These are phyloP conservation scores for Ceratobasidium sp. DNA, from an alignment of 1,284 basidiomycete genomes.

Conservation along the genomic window DNA sequence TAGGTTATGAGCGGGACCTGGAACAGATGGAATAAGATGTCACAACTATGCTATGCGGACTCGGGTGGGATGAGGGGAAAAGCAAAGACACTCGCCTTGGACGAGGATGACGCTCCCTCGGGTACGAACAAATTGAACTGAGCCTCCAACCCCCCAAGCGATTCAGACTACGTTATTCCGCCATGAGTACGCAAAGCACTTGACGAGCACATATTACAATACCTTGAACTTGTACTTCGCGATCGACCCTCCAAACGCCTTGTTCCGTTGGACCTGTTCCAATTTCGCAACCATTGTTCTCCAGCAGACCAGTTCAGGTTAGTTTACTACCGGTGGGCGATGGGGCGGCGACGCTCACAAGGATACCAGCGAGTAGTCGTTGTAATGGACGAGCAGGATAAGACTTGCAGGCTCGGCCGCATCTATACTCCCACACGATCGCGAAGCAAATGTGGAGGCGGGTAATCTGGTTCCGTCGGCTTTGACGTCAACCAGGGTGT, in stretches of 20 bases:
- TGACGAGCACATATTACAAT: not conserved
- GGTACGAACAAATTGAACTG: constrained; percentile 94
- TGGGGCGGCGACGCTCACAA: too few species aligned
- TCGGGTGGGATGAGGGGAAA: not conserved
- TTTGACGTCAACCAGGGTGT: constrained; percentile 30
- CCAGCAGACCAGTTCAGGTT: not conserved
- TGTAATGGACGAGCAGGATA: not conserved
- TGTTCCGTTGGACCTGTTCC: constrained; percentile 74
- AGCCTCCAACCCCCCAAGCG: constrained; percentile 82
- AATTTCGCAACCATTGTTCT: constrained; percentile 38
- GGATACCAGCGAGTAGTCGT: not conserved
- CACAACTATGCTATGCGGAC: not conserved
- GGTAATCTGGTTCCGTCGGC: constrained; percentile 39
- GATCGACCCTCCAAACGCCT: constrained; percentile 80
- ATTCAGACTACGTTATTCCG: constrained; percentile 61
- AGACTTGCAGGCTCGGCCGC: not conserved
- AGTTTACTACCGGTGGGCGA: not conserved
- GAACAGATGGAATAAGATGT: constrained; percentile 45
- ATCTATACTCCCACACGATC: constrained; percentile 23
- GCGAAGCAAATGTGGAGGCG: constrained; percentile 29
- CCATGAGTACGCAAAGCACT: not conserved
- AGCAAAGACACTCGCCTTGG: constrained; percentile 15
- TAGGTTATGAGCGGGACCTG: constrained; percentile 89
- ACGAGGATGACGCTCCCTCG: constrained; percentile 59
- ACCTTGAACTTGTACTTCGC: constrained; percentile 90